Conservation (phyloP, 805 yeast genomes). For the Yamadazyma takamatsuzukensis region DNA sequence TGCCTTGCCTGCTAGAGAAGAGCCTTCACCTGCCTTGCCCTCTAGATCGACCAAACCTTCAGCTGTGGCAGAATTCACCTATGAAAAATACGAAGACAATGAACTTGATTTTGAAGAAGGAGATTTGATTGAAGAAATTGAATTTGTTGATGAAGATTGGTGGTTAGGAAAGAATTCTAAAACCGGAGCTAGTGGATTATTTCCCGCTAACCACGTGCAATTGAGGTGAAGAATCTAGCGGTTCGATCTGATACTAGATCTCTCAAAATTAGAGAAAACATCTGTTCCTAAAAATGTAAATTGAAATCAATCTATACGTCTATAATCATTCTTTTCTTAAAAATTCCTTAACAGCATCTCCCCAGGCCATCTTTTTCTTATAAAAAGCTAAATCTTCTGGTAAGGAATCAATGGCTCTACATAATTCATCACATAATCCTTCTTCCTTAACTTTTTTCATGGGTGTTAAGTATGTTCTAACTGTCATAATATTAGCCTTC, state of each 20-base stretch:
- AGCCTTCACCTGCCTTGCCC: constrained; percentile 16
- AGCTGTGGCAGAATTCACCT: constrained; percentile 71
- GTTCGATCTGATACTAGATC: not conserved
- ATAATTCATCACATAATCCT: constrained; percentile 28
- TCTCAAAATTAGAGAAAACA: too few species aligned
- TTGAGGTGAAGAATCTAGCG: too few species aligned
- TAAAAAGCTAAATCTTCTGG: constrained; percentile 38
- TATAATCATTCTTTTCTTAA: constrained; percentile 12
- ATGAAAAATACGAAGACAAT: constrained; percentile 90
- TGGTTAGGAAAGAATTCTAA: constrained; percentile 78
- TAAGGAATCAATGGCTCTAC: constrained; percentile 30
- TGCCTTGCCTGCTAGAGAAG: not conserved
- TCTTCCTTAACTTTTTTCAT: constrained; percentile 24
- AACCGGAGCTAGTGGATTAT: constrained; percentile 74
- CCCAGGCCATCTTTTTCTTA: constrained; percentile 36
- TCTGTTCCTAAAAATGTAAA: too few species aligned
- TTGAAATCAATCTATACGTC: constrained; percentile 2
- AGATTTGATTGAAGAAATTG: constrained; percentile 76
- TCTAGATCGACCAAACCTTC: constrained; percentile 21
- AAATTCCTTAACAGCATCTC: constrained; percentile 32
- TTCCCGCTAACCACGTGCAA: constrained; percentile 86
- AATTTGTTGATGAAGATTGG: constrained; percentile 93
- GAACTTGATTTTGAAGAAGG: constrained; percentile 85
- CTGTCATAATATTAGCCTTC: constrained; percentile 33
- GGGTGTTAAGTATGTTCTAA: constrained; percentile 36